Conservation (phyloP, 2,329 filamentous ascomycete species). For the Nemania serpens region DNA sequence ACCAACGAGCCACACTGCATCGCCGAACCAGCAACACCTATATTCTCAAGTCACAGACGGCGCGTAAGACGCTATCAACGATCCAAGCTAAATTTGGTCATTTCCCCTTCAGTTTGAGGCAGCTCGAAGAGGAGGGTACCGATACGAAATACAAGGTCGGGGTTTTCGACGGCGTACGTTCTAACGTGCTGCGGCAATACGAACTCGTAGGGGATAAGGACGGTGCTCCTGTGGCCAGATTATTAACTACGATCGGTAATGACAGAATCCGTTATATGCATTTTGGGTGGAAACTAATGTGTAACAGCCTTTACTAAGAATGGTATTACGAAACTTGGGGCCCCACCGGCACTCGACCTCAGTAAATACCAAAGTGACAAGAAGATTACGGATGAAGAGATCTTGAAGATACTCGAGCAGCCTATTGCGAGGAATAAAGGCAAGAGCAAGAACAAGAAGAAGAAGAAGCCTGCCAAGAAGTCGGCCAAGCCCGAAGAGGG, state of each 20-base stretch:
- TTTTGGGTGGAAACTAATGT: slow-evolving; percentile 29
- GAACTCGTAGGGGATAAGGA: slow-evolving; percentile 96
- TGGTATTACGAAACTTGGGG: slow-evolving; percentile 84
- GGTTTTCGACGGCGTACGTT: slow-evolving; percentile 93
- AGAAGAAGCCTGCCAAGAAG: slow-evolving; percentile 70
- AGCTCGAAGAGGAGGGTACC: slow-evolving; percentile 94
- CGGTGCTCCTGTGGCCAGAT: slow-evolving; percentile 77
- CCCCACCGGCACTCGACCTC: slow-evolving; percentile 75
- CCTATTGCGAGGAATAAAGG: slow-evolving; percentile 86
- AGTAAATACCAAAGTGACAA: slow-evolving; percentile 91
- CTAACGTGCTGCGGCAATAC: slow-evolving; percentile 91
- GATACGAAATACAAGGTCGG: slow-evolving; percentile 76
- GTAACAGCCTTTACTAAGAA: slow-evolving; percentile 91
- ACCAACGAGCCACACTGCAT: slow-evolving; percentile 88
- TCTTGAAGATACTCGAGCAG: slow-evolving; percentile 91
- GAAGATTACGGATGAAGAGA: slow-evolving; percentile 95
- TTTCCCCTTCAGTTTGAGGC: slow-evolving; percentile 96
- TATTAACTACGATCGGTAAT: slow-evolving; percentile 89
- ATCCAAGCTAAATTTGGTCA: slow-evolving; percentile 96
- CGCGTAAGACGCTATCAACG: slow-evolving; percentile 89
- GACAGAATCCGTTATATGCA: not conserved
- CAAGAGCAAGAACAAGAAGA: slow-evolving; percentile 91
- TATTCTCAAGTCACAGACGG: slow-evolving; percentile 90
- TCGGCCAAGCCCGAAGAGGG: slow-evolving; percentile 45
- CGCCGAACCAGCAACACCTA: slow-evolving; percentile 92